These are phyloP conservation scores for Leccinum cinnamomeum DNA, from an alignment of 1,284 basidiomycete genomes.

Conservation along the genomic window DNA sequence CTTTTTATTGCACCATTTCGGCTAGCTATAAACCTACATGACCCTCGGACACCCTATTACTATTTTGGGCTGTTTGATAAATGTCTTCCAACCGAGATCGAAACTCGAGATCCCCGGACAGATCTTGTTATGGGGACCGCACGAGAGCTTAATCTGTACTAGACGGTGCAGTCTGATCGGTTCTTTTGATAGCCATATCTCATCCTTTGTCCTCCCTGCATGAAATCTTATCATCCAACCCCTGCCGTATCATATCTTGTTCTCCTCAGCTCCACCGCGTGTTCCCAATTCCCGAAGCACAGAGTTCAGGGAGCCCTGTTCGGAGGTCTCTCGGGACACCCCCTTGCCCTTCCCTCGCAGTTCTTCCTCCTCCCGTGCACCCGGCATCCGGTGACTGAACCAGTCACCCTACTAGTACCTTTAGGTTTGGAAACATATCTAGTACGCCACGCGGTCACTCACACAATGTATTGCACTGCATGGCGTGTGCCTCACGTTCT, in stretches of 20 bases:
- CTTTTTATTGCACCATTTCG: constrained; percentile 27
- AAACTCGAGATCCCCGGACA: background rate
- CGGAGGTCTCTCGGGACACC: background rate
- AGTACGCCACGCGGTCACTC: background rate
- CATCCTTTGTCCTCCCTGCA: background rate
- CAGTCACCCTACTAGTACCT: background rate
- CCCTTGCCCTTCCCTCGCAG: background rate
- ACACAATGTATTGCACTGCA: constrained; percentile 6
- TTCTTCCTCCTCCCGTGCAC: background rate
- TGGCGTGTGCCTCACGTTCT: constrained; percentile 17
- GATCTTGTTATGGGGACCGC: background rate
- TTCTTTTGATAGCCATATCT: background rate
- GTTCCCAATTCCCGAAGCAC: background rate
- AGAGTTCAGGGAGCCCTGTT: background rate
- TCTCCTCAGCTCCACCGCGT: background rate
- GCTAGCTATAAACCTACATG: constrained; percentile 11
- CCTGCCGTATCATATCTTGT: background rate
- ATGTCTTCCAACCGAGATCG: constrained; percentile 1
- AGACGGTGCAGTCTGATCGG: background rate
- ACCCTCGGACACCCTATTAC: constrained; percentile 27
- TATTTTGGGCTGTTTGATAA: background rate
- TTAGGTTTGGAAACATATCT: background rate
- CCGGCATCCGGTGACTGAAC: background rate
- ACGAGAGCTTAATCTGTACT: background rate
- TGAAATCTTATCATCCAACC: constrained; percentile 3